These are phyloP conservation scores for Aspergillus oerlinghausenensis DNA, from an alignment of 2,329 filamentous ascomycete species.

Conservation along the genomic window DNA sequence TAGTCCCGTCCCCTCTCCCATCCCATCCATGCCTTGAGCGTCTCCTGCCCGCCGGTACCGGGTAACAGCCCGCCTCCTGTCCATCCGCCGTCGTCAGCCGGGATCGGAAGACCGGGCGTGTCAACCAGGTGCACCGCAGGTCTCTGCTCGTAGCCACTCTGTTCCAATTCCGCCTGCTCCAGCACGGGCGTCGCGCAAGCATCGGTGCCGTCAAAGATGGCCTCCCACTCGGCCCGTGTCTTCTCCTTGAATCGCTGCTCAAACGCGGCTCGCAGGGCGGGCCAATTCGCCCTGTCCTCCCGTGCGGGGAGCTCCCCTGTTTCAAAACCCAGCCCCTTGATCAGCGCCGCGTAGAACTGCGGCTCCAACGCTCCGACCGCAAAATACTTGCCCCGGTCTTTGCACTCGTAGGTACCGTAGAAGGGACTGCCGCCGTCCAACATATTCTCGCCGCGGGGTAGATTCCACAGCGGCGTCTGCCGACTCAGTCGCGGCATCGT, in stretches of 20 bases:
- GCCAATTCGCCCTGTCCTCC: conserved; percentile 63
- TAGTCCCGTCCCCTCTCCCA: conserved; percentile 72
- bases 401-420: conserved; percentile 85
- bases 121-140: conserved; percentile 51
- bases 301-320: conserved; percentile 44
- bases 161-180: conserved; percentile 66
- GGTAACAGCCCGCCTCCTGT: conserved; percentile 54
- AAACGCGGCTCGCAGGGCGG: conserved; percentile 59
- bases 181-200: conserved; percentile 90
- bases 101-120: conserved; percentile 62
- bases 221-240: conserved; percentile 76
- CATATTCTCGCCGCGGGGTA: conserved; percentile 66
- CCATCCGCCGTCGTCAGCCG: conserved; percentile 66
- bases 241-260: conserved; percentile 61
- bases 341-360: conserved; percentile 69
- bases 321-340: conserved; percentile 62
- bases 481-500: conserved; percentile 68
- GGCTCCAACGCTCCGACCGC: conserved; percentile 89
- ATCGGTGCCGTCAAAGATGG: conserved; percentile 81
- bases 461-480: conserved; percentile 59
- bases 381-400: conserved; percentile 67
- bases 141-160: conserved; percentile 46
- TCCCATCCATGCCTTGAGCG: conserved; percentile 67
- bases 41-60: conserved; percentile 68
- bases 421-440: conserved; percentile 83